Conservation (phyloP, 2,329 filamentous ascomycete genomes). For the Penicillium expansum region DNA sequence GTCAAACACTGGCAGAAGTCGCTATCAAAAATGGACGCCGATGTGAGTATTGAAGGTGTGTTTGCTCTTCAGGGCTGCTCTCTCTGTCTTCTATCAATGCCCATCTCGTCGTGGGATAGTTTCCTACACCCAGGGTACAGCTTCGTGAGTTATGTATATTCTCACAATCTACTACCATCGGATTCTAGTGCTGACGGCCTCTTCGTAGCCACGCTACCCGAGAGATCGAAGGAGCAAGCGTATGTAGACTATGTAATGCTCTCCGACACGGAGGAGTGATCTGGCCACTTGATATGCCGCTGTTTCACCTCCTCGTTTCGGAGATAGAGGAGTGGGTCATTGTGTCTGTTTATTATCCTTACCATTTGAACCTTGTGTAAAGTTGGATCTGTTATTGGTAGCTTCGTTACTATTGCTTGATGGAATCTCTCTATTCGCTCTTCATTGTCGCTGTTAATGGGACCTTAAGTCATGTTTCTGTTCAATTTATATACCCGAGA, state of each 20-base stretch:
- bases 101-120: not conserved
- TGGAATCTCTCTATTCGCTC: not conserved
- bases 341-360: no score
- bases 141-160: not conserved
- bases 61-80: not conserved
- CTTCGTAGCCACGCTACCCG: not conserved
- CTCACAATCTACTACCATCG: not conserved
- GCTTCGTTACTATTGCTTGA: not conserved
- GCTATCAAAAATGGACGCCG: not conserved
- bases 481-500: not conserved
- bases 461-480: not conserved
- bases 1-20: not conserved
- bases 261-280: not conserved
- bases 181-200: not conserved
- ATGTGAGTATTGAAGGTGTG: not conserved
- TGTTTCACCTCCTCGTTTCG: not conserved
- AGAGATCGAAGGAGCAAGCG: not conserved
- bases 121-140: not conserved
- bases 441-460: no score
- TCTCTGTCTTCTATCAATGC: not conserved
- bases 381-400: not conserved
- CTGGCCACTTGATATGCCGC: not conserved
- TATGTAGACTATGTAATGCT: not conserved
- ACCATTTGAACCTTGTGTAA: not conserved
- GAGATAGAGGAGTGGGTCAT: not conserved